Evolutionary conservation across 768 basidiomycete genomes (phyloP).

Genomic region (Mycena sanguinolenta): DNA sequence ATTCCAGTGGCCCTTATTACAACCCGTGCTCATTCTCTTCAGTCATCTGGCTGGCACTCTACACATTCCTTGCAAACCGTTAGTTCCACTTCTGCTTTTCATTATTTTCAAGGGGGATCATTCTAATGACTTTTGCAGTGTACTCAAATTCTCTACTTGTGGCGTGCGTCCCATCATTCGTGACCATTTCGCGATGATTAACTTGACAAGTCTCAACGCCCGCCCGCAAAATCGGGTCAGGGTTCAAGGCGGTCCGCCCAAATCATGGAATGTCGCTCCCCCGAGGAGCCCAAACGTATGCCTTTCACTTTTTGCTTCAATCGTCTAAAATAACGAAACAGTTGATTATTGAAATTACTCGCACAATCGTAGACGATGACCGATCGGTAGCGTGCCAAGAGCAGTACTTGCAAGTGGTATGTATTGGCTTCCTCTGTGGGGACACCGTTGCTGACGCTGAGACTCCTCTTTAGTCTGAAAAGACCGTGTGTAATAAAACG

Average conservation of each 20-base stretch:
- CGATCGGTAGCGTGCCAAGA: neutral
- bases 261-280: conserved; percentile 17
- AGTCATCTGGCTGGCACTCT: conserved; percentile 50
- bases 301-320: neutral
- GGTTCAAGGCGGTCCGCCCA: conserved; percentile 20
- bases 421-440: neutral
- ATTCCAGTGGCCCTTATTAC: conserved; percentile 12
- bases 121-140: conserved; percentile 13
- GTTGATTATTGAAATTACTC: conserved; percentile 20
- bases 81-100: conserved; percentile 16
- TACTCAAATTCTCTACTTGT: conserved; percentile 35
- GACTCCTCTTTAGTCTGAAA: conserved; percentile 14
- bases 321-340: neutral
- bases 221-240: conserved; percentile 16
- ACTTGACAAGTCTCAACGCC: conserved; percentile 14
- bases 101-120: neutral
- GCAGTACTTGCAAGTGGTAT: conserved; percentile 21
- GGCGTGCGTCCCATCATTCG: conserved; percentile 12
- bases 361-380: conserved; percentile 1
- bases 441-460: neutral
- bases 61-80: conserved; percentile 50
- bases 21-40: neutral
- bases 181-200: neutral
- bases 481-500: conserved; percentile 6
- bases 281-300: conserved; percentile 8